Base-by-base conservation (phyloP, 257 asterid genomes). In the Rauvolfia tetraphylla region DNA sequence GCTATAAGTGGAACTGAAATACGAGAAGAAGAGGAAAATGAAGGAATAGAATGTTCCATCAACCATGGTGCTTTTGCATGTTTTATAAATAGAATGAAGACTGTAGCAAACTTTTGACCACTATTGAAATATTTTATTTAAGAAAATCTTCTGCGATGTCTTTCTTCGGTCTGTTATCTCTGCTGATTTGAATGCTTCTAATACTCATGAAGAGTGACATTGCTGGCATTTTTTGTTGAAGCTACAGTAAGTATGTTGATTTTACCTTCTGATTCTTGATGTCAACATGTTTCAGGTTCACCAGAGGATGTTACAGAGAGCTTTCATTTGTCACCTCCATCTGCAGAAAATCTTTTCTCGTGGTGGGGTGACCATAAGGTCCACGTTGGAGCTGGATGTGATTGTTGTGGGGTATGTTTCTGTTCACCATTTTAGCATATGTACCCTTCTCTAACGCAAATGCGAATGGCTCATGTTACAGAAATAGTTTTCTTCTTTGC, bases 401-500 rank as follows among this genome's bases (percentile, higher is more conserved):
- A 89, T 81, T 75, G 76, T 67, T 89, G 94, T 82, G 94, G 92
- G 92, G 94, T 89, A 87, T 53, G 87, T 65, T 81, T 20, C 68
- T 73, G 44, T 38, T 66, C 46, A 57, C 66, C 38, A 39, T 70
- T 59, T 73, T 44, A 33, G 36, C 22, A 25, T 63, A 4, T 44
- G 25, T 39, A 42, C 27, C 17, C 15, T 48, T 17, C 5, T 56
- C 53, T 27, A 10, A 38, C 36, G 18, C 22, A 62, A 71, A 31
- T 20, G 42, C 17, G 34, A n/a, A 7, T 34, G 17, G 36, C 51
- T 33, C 8, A 41, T 41, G 0, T 41, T n/a, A 18, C 68, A 36
- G 17, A 58, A 20, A 31, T 29, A 72, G 39, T 72, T 73, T 23
- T 13, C 53, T 54, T 54, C 29, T 23, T 49, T 38, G 1, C 61